These are phyloP conservation scores for Leccinum fibrillosum DNA, from an alignment of 768 basidiomycete genomes.

Conservation along the genomic window DNA sequence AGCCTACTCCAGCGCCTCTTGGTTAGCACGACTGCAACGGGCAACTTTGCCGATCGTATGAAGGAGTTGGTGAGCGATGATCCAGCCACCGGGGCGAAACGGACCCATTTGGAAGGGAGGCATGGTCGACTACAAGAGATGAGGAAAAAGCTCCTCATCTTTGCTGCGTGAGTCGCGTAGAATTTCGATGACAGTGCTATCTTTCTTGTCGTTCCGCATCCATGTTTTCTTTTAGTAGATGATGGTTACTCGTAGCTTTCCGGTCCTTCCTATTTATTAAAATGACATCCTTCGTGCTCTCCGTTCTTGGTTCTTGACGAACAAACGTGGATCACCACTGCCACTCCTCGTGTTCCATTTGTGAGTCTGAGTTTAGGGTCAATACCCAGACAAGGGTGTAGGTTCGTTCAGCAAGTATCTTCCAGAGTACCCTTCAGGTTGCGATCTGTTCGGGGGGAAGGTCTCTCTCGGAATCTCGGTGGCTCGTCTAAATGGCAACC, in stretches of 20 bases:
- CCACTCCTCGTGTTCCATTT: not conserved
- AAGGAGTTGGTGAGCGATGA: slow-evolving; percentile 46
- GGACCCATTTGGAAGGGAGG: slow-evolving; percentile 11
- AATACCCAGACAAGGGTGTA: not conserved
- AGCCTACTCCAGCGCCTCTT: slow-evolving; percentile 36
- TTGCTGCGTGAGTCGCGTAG: slow-evolving; percentile 15
- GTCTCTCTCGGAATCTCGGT: not conserved
- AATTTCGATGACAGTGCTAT: not conserved
- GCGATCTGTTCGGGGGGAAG: not conserved
- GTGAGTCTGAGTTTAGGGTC: not conserved
- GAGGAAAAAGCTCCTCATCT: slow-evolving; percentile 6
- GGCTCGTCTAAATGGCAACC: not conserved
- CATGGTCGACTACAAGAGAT: no score
- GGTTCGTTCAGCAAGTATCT: not conserved
- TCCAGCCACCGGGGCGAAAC: slow-evolving; percentile 31
- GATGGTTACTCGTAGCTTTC: not conserved
- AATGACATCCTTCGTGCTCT: no score
- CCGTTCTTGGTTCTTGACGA: not conserved
- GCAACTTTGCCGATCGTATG: slow-evolving; percentile 31
- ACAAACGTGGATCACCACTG: no score
- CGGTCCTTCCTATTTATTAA: no score
- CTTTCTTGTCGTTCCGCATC: not conserved
- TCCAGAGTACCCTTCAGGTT: not conserved
- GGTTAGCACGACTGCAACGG: slow-evolving; percentile 8
- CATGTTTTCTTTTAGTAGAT: not conserved